Evolutionary conservation across 371 early-diverging fungal genomes (phyloP).

Genomic region (Mucor mucedo): DNA sequence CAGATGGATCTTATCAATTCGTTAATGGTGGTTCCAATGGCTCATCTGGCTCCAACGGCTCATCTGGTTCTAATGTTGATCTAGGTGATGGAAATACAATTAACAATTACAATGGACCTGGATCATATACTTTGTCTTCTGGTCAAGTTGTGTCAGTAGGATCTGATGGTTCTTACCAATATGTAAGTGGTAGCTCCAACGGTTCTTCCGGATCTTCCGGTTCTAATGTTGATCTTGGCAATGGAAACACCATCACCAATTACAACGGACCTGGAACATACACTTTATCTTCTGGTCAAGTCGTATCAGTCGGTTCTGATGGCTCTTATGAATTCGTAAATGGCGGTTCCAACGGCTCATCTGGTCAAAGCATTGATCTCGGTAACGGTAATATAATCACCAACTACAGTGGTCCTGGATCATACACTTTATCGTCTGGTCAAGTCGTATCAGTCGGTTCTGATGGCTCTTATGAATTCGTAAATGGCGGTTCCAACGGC

Average conservation of each 20-base stretch:
- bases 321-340: no score
- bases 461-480: background rate
- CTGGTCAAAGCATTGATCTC: background rate
- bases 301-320: no score
- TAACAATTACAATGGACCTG: conserved; percentile 8
- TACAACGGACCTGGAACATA: background rate
- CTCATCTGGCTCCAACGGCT: background rate
- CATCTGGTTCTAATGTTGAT: background rate
- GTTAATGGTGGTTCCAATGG: background rate
- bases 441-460: background rate
- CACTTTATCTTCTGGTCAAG: no score
- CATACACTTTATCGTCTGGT: conserved; percentile 5
- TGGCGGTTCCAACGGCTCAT: no score
- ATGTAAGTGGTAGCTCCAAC: background rate
- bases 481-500: background rate
- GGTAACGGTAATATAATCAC: background rate
- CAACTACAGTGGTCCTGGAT: conserved; percentile 11
- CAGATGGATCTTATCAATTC: background rate
- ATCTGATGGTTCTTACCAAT: background rate
- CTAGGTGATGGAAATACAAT: background rate
- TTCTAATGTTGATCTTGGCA: background rate
- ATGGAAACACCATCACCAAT: background rate
- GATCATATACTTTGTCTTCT: conserved; percentile 1
- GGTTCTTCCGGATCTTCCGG: background rate
- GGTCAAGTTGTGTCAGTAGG: background rate